Base-by-base conservation (phyloP, 345 rosid genomes). In the Sisymbrium altissimum region DNA sequence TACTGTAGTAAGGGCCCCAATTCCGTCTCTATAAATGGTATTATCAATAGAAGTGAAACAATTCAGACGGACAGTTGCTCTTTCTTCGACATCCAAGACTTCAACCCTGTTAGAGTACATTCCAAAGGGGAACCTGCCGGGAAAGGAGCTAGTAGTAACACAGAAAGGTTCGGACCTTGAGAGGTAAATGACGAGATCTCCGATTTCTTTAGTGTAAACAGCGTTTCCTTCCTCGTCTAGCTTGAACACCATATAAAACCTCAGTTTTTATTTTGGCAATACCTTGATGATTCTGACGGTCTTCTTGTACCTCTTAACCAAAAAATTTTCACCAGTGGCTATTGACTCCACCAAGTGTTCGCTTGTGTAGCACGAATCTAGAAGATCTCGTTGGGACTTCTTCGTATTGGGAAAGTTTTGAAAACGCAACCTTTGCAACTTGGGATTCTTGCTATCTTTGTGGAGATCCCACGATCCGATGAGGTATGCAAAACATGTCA, bases 151-250 rank as follows among this genome's bases (percentile, higher is more conserved):
- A n/a, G 43, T n/a, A 9, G 25, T 13, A 27, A 57, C 25, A 17
- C 64, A 59, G 10, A 59, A 59, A 18, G 64, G 64, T 36, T 58
- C 64, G 9, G 64, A n/a, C 7, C 17, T 36, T 4, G 15, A 59
- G 36, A 36, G 64, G 64, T 10, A 59, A 35, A 58, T 35, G 64
- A 0, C 0, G 66, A 62, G 67, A 12, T 60, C 14, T 3, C 49
- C 38, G 2, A 62, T 40, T 14, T 23, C 21, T 4, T 32, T 35
- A 39, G 15, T 65, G 54, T 52, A 53, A 39, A 19, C 55, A 49
- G 50, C 52, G 39, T 45, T 63, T 87, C 89, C 95, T 90, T 81
- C 75, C 76, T 40, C 72, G 66, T 82, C 79, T 44, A 73, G 82
- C 3, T 6, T 11, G 85, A 79, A 76, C 43, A 68, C 86, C 80